These are phyloP conservation scores for Chaetomium globosum DNA, from an alignment of 2,329 filamentous ascomycete genomes.

Conservation along the genomic window DNA sequence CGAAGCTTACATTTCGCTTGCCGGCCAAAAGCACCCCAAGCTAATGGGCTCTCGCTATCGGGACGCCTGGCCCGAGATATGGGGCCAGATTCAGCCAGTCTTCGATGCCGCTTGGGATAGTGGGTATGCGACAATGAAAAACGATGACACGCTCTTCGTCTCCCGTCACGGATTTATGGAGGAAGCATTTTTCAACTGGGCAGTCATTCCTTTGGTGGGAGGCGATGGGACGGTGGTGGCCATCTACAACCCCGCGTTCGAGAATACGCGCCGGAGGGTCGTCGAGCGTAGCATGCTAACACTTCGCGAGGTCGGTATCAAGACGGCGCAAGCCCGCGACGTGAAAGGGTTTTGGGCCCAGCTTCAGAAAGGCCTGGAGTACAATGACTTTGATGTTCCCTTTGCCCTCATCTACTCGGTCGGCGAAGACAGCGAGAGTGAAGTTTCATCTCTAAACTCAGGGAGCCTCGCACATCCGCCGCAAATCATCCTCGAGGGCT, in stretches of 20 bases:
- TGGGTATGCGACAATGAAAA: slow-evolving; percentile 81
- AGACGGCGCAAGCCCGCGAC: slow-evolving; percentile 70
- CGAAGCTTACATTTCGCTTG: slow-evolving; percentile 69
- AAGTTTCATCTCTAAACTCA: slow-evolving; percentile 71
- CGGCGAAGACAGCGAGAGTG: slow-evolving; percentile 69
- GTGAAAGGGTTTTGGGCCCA: slow-evolving; percentile 74
- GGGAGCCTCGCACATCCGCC: slow-evolving; percentile 64
- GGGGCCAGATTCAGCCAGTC: slow-evolving; percentile 68
- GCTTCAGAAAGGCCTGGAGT: slow-evolving; percentile 68
- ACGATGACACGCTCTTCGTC: slow-evolving; percentile 77
- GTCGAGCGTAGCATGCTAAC: slow-evolving; percentile 80
- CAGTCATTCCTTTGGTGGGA: slow-evolving; percentile 75
- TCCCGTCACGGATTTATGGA: slow-evolving; percentile 70
- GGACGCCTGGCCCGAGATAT: slow-evolving; percentile 73
- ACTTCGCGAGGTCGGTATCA: slow-evolving; percentile 74
- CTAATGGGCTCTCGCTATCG: slow-evolving; percentile 74
- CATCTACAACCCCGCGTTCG: slow-evolving; percentile 78
- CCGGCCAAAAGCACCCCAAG: slow-evolving; percentile 73
- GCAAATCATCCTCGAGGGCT: slow-evolving; percentile 70
- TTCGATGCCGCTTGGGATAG: slow-evolving; percentile 68
- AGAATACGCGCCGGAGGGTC: slow-evolving; percentile 77
- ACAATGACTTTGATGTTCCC: slow-evolving; percentile 74
- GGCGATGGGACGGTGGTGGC: slow-evolving; percentile 73
- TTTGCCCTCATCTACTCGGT: slow-evolving; percentile 79
- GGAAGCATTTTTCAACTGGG: slow-evolving; percentile 83